A percentile compares a stretch with the other conserved stretches of the same genome.
Evolutionary conservation across 768 basidiomycete genomes (phyloP).

Genomic region (Tulasnella sp.): DNA sequence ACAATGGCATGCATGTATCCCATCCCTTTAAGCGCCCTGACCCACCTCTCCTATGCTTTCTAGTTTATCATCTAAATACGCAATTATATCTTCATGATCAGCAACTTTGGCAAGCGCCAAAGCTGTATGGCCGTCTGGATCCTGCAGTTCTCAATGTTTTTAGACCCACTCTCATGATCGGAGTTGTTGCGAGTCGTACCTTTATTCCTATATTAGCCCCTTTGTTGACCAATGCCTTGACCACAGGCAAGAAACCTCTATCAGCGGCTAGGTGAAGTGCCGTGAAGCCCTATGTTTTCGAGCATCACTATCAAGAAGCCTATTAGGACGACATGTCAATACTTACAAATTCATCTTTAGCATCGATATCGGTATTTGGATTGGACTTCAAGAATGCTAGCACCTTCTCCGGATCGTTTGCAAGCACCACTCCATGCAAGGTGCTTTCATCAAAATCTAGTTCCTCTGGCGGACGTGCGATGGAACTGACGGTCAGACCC

Average conservation of each 20-base stretch:
- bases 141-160: slow-evolving; percentile 31
- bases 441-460: slow-evolving; percentile 26
- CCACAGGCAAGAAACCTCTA: slow-evolving; percentile 49
- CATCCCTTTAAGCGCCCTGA: slow-evolving; percentile 7
- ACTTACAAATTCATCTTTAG: slow-evolving; percentile 59
- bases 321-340: background rate
- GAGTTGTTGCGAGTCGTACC: slow-evolving; percentile 30
- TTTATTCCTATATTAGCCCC: slow-evolving; percentile 55
- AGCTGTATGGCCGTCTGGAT: slow-evolving; percentile 51
- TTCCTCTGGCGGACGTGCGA: slow-evolving; percentile 31
- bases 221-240: slow-evolving; percentile 42
- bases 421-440: slow-evolving; percentile 53
- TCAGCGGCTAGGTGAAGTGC: slow-evolving; percentile 79
- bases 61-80: slow-evolving; percentile 21
- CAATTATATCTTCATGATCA: slow-evolving; percentile 42
- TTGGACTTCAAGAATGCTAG: slow-evolving; percentile 30
- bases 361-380: slow-evolving; percentile 36
- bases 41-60: background rate
- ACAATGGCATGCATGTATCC: too few species aligned
- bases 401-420: slow-evolving; percentile 39
- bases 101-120: slow-evolving; percentile 47
- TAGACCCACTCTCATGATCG: background rate
- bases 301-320: slow-evolving; percentile 1
- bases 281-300: slow-evolving; percentile 63
- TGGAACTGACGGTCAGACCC: slow-evolving; percentile 50